Conservation (phyloP, 108 stramenopile genomes). For the Nitzschia inconspicua region DNA sequence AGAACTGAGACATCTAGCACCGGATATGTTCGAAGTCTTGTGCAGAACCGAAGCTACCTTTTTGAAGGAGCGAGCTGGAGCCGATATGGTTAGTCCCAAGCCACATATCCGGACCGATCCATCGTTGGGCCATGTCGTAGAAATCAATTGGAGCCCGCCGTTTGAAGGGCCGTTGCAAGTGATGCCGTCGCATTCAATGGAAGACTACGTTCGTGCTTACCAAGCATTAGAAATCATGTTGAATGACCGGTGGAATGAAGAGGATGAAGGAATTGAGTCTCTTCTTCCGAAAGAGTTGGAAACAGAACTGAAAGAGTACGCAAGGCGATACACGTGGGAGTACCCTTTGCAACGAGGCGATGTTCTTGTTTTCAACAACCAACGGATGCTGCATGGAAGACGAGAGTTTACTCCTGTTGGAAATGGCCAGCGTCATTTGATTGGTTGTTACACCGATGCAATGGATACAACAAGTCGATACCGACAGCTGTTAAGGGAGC, state of each 20-base stretch:
- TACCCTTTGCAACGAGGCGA: conserved; percentile 46
- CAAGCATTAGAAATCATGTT: conserved; percentile 65
- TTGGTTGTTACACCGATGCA: conserved; percentile 76
- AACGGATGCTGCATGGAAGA: conserved; percentile 78
- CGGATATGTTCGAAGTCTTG: conserved; percentile 59
- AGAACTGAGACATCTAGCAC: conserved; percentile 47
- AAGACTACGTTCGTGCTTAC: conserved; percentile 58
- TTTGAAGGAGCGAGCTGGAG: conserved; percentile 67
- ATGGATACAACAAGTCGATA: conserved; percentile 69
- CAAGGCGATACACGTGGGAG: conserved; percentile 65
- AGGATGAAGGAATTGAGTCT: neutral
- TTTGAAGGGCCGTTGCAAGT: conserved; percentile 75
- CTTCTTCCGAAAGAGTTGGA: conserved; percentile 8
- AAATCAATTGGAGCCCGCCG: conserved; percentile 73
- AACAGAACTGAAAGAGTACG: conserved; percentile 37
- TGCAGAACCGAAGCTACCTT: conserved; percentile 57
- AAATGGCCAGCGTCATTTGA: conserved; percentile 49
- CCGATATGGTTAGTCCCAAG: conserved; percentile 68
- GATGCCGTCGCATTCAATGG: conserved; percentile 20
- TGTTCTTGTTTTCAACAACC: conserved; percentile 76
- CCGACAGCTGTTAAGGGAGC: conserved; percentile 37
- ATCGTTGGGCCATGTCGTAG: conserved; percentile 38
- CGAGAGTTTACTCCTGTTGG: conserved; percentile 39
- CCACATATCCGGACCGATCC: conserved; percentile 62
- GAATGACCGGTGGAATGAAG: conserved; percentile 16